Evolutionary conservation across 139 green algal genomes (phyloP).

Genomic region (Chlorella vulgaris): DNA sequence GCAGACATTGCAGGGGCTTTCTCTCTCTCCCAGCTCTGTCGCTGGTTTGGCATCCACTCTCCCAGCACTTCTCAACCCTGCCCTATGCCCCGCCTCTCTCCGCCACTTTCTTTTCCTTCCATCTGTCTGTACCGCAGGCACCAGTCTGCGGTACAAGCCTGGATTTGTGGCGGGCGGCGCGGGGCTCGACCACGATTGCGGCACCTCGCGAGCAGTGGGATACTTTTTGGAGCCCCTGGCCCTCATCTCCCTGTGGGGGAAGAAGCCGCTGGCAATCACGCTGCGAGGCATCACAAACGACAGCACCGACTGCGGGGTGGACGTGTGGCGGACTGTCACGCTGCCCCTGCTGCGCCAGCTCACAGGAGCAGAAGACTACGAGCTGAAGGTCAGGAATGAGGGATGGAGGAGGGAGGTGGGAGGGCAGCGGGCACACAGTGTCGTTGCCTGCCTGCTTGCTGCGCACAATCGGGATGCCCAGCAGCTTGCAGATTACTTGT

Average conservation of each 20-base stretch:
- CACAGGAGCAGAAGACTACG: slow-evolving; percentile 65
- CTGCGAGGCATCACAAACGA: slow-evolving; percentile 95
- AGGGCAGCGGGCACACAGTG: neutral
- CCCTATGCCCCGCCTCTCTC: too few species aligned
- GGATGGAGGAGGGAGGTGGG: neutral
- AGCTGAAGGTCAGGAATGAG: slow-evolving; percentile 66
- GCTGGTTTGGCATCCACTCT: neutral
- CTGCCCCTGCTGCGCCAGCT: slow-evolving; percentile 86
- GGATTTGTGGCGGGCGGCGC: slow-evolving; percentile 83
- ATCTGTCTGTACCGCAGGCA: slow-evolving; percentile 63
- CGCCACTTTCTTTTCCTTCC: neutral
- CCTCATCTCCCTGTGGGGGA: slow-evolving; percentile 88
- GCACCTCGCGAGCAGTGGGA: slow-evolving; percentile 75
- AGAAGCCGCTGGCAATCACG: slow-evolving; percentile 86
- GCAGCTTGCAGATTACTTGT: too few species aligned
- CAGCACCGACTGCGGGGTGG: slow-evolving; percentile 77
- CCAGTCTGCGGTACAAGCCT: slow-evolving; percentile 86
- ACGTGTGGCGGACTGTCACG: slow-evolving; percentile 90
- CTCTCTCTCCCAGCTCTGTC: too few species aligned
- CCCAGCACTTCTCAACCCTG: neutral
- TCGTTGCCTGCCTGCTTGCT: too few species aligned
- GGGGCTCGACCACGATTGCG: slow-evolving; percentile 88
- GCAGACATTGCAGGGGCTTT: too few species aligned
- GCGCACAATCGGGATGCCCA: too few species aligned
- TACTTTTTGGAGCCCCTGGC: slow-evolving; percentile 96